Conservation (phyloP, 1,139 yeast genomes). For the Cylindricascospora bacillispora region DNA sequence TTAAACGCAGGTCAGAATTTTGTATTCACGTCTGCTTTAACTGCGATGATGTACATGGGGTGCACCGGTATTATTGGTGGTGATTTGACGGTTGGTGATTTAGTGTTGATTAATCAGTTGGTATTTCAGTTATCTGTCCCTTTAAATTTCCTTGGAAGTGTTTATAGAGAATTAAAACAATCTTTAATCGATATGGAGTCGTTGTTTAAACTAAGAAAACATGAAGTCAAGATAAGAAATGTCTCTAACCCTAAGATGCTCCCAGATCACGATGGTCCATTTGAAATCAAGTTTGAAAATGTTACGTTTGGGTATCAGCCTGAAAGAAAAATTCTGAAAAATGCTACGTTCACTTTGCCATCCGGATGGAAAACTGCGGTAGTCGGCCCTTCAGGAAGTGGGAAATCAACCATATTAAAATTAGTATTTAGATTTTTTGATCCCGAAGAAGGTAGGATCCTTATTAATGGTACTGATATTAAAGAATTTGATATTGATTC, state of each 20-base stretch:
- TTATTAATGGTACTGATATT: constrained; percentile 85
- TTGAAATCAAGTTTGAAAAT: constrained; percentile 73
- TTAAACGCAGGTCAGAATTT: constrained; percentile 86
- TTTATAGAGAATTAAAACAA: constrained; percentile 87
- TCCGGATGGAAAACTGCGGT: constrained; percentile 86
- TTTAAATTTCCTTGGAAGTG: constrained; percentile 85
- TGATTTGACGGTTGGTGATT: constrained; percentile 79
- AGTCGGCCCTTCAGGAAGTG: constrained; percentile 93
- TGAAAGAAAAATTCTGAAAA: constrained; percentile 69
- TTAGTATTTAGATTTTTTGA: constrained; percentile 86
- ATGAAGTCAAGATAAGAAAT: constrained; percentile 52
- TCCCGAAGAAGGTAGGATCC: constrained; percentile 60
- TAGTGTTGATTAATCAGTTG: constrained; percentile 89
- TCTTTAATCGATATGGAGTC: constrained; percentile 89
- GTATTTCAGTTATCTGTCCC: constrained; percentile 95
- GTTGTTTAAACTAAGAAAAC: constrained; percentile 67
- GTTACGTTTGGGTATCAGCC: constrained; percentile 89
- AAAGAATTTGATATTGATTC: constrained; percentile 63
- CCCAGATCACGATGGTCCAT: constrained; percentile 34
- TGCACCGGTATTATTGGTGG: constrained; percentile 84
- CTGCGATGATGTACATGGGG: constrained; percentile 99
- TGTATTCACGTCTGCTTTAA: constrained; percentile 81
- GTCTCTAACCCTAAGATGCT: constrained; percentile 46
- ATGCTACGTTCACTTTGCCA: constrained; percentile 77
- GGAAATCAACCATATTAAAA: constrained; percentile 81